Base-by-base conservation (phyloP, 306 rosid species). In the Cicer arietinum region DNA sequence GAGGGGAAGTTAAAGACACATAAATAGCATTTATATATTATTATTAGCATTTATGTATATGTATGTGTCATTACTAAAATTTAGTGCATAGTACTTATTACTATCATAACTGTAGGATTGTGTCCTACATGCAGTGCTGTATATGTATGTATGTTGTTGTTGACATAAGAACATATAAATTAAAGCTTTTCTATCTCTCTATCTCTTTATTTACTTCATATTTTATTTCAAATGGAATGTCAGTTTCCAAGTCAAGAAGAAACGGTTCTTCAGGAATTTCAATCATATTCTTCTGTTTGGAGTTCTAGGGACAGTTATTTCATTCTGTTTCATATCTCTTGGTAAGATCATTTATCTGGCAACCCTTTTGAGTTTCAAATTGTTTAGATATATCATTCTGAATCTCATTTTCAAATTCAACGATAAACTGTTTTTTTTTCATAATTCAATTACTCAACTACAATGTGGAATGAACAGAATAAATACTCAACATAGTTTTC, bases 211-310 rank as follows among this genome's bases (percentile, higher is more conserved):
- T 37, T 6, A 6, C 7, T 77, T 59, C 50, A 16, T 14, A 43
- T 54, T 44, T 54, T 50, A 53, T 63, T 72, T 17, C 51, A 48
- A 56, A 70, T 62, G 72, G 42, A 50, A 50, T 65, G 74, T 41
- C 82, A 91, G 97, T 77, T 91, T 91, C 84, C 94, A 89, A 89
- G 97, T 91, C 77, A 91, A 89, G 89, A 89, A 91, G 80, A 91
- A 91, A 79, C 87, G 81, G 35, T 87, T 91, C 79, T 91, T 87
- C 83, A 87, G 81, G 86, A 87, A 87, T 57, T 86, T 86, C 81
- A 75, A 88, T 6, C 81, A 81, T 47, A 87, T 91, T 45, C 83
- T 89, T 84, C 80, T 91, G 71, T 84, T 91, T 73, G 92, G 94
- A 46, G 81, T 86, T 40, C 37, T 81, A 10, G 97, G 97, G 59